Percentiles rank a stretch among this genome's conserved stretches.
Evolutionary conservation across 1,139 yeast species (phyloP).

Genomic region (Geotrichum restrictum): DNA sequence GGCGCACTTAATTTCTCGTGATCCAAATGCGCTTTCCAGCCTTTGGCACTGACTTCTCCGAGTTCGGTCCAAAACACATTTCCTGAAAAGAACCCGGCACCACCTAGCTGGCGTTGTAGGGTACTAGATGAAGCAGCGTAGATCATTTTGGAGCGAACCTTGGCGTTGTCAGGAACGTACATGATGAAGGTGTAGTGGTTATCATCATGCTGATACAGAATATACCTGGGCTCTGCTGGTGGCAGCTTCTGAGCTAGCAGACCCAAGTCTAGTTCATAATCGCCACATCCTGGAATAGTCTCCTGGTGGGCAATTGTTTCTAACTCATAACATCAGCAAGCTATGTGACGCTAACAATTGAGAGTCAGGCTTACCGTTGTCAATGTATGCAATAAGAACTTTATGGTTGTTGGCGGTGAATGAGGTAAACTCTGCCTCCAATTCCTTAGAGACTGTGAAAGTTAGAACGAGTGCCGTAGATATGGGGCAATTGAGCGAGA

Average conservation of each 20-base stretch:
- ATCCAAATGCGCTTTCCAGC: constrained; percentile 45
- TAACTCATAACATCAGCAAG: constrained; percentile 28
- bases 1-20: constrained; percentile 44
- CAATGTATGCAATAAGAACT: constrained; percentile 33
- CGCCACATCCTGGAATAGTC: constrained; percentile 31
- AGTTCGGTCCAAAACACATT: constrained; percentile 54
- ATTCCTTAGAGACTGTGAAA: constrained; percentile 11
- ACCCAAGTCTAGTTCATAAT: constrained; percentile 42
- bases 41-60: constrained; percentile 54
- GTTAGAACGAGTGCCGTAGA: neutral
- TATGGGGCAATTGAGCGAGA: neutral
- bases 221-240: constrained; percentile 57
- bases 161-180: constrained; percentile 82
- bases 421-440: constrained; percentile 14
- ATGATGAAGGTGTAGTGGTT: constrained; percentile 51
- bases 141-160: constrained; percentile 82
- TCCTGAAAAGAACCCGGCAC: constrained; percentile 55
- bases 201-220: constrained; percentile 47
- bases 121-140: constrained; percentile 88
- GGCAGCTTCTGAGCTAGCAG: constrained; percentile 40
- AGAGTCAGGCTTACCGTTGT: constrained; percentile 20
- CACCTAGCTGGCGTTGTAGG: constrained; percentile 67
- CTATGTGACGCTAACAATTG: neutral
- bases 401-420: constrained; percentile 22
- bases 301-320: constrained; percentile 38